Base-by-base conservation (phyloP, 164 flowering plant genomes). In the Buxus sempervirens region DNA sequence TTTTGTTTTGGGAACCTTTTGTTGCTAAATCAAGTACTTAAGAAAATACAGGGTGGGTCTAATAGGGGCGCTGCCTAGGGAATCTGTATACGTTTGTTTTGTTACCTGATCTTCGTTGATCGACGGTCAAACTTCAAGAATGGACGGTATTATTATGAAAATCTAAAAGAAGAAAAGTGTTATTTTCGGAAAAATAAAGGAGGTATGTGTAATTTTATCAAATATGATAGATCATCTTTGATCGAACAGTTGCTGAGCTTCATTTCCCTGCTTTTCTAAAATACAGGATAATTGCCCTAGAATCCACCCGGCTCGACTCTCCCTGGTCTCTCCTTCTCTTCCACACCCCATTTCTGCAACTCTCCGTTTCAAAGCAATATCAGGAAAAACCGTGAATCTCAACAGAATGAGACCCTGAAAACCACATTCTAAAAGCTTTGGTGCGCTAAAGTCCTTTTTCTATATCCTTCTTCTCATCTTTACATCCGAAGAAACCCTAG, bases 221-320 rank as follows among this genome's bases (percentile, higher is more conserved):
- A 5, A 12, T 5, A 41, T 12, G 45, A 5, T 41, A 5, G 45
- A 41, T 41, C 45, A 41, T 41, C 45, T 10, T 45, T 15, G 51
- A 45, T 45, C 51, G 10, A 45, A 45, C 13, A 15, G 51, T 4
- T 10, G 12, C 12, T 45, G 14, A 45, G 51, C 12, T 45, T 45
- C 2, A 26, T 57, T 27, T 22, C 64, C 22, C 14, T 36, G 51
- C n/a, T 7, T 49, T 22, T 4, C 28, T 64, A 48, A 48, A 65
- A 60, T 58, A 65, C 74, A 24, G 59, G 25, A 60, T 53, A 60
- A 58, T 49, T 51, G 54, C 74, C 60, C 53, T 48, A 19, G 38
- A 21, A 16, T 27, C 19, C 27, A 42, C 42, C 32, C 26, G 16
- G 8, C 26, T 21, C 48, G 27, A 0, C 57, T n/a, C n/a, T n/a